Evolutionary conservation across 768 basidiomycete genomes (phyloP).

Genomic region (Hericium erinaceus): DNA sequence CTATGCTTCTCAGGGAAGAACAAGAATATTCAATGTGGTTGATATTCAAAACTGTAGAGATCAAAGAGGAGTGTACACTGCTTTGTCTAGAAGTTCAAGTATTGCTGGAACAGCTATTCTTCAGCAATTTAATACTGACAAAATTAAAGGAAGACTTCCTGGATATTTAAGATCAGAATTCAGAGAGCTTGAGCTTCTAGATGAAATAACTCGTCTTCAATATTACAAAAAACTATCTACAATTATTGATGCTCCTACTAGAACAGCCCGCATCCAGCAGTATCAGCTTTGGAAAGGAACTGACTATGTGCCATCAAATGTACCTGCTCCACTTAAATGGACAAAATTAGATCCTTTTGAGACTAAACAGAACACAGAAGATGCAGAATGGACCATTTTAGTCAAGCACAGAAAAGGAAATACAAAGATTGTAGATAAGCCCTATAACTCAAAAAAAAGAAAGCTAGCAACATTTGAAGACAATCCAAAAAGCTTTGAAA

Average conservation of each 20-base stretch:
- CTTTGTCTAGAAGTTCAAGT: conserved; percentile 12
- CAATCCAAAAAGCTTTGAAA: not conserved
- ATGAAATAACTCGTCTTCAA: conserved; percentile 5
- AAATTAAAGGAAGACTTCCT: conserved; percentile 7
- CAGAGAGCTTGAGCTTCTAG: conserved; percentile 7
- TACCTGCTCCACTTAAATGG: conserved; percentile 2
- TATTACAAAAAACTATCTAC: not conserved
- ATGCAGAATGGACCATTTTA: not conserved
- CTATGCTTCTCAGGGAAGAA: conserved; percentile 16
- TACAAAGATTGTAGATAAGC: not conserved
- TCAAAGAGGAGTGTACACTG: conserved; percentile 16
- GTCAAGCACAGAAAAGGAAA: not conserved
- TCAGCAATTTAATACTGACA: conserved; percentile 3
- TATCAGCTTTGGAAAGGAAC: not conserved
- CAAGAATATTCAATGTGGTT: conserved; percentile 10
- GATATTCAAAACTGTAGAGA: conserved; percentile 7
- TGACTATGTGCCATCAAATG: not conserved
- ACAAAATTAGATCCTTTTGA: not conserved
- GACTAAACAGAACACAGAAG: not conserved
- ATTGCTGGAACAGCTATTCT: conserved; percentile 12
- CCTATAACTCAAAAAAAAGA: not conserved
- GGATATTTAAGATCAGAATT: conserved; percentile 14
- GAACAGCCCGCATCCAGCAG: not conserved
- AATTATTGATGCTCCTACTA: not conserved
- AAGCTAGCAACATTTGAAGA: not conserved